Evolutionary conservation across 805 yeast species (phyloP), one percentile per base, ranked within the genome.

Genomic region (Yarrowia phangngaensis): DNA sequence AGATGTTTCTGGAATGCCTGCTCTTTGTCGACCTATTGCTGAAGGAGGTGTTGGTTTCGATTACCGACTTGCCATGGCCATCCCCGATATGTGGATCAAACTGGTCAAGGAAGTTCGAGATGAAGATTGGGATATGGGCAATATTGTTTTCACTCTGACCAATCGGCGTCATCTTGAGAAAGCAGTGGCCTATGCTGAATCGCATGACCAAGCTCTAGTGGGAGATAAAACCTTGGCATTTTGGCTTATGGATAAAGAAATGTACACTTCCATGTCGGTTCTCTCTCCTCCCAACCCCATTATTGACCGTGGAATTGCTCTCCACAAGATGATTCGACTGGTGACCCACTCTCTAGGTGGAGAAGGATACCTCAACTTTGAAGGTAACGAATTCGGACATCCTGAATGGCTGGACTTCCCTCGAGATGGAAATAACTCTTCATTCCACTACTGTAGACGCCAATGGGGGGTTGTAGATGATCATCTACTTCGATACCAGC

Each of bases 361-460:
- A 51, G 97, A 90, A 66, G 96, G 95, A 0, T 90, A 90, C 62
- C 75, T 90, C 62, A 90, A 89, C 64, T 90, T 90, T 64, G 97
- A 90, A 71, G 97, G 98, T 51, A 90, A 90, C 61, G 98, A 90
- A 67, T 90, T 92, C 69, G 98, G 98, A 13, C 98, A 90, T 60
- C 98, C 97, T 3, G 98, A 90, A 64, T 90, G 98, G 98, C 75
- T 92, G 46, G 98, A 90, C 66, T 92, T 90, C 73, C 97, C 98
- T 11, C 79, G 96, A 60, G 82, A 56, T 20, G 96, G 95, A 26
- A 92, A 90, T 66, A 74, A 74, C 20, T 88, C 87, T 63, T 82
- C 92, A 14, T 90, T 84, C 67, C 92, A 85, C 67, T 90, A 92
- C 61, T 96, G 97, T 2, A 78, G 97, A 62, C 78, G 98, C 60